A percentile compares a stretch with the other conserved stretches of the same genome.
phyloP scores from a whole-genome alignment of 768 basidiomycete genomes.

The Phlegmacium glaucopus region DNA sequence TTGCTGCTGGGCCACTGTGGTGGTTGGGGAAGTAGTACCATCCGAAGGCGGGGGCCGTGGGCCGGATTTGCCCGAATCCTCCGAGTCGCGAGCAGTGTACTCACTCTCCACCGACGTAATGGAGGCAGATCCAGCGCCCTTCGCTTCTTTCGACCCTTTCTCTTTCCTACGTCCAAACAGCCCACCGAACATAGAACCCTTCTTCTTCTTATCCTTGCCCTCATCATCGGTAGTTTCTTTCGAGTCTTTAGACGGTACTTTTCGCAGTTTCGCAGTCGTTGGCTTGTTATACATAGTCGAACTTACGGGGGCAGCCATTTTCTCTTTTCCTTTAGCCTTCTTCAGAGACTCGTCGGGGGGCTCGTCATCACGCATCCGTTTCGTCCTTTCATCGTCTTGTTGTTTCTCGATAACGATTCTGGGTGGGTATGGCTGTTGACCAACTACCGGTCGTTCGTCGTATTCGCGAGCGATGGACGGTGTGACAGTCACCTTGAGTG shows the following conservation, averaged over 20 bases:
- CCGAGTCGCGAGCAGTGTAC: constrained; percentile 43
- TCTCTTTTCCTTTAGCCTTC: constrained; percentile 53
- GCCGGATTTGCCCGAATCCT: constrained; percentile 60
- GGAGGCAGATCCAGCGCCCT: constrained; percentile 17
- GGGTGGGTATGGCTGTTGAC: constrained; percentile 28
- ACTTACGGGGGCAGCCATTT: constrained; percentile 44
- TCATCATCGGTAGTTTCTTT: constrained; percentile 30
- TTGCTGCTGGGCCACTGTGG: constrained; percentile 52
- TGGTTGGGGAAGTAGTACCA: constrained; percentile 48
- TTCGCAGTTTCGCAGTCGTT: constrained; percentile 38
- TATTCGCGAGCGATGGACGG: constrained; percentile 70
- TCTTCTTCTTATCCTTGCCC: constrained; percentile 58
- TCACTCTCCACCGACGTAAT: constrained; percentile 52
- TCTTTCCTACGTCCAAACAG: constrained; percentile 78
- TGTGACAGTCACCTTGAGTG: constrained; percentile 73
- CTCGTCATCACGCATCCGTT: constrained; percentile 46
- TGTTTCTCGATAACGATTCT: constrained; percentile 20
- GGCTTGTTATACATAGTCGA: constrained; percentile 33
- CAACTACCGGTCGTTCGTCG: constrained; percentile 20
- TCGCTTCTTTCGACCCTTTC: constrained; percentile 36
- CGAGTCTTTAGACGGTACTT: constrained; percentile 32
- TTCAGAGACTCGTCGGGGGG: constrained; percentile 31
- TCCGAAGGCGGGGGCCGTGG: constrained; percentile 34
- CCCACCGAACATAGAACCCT: constrained; percentile 68
- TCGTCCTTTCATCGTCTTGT: constrained; percentile 35